Conservation (phyloP, 2,329 filamentous ascomycete species). For the Colletotrichum coccodes region DNA sequence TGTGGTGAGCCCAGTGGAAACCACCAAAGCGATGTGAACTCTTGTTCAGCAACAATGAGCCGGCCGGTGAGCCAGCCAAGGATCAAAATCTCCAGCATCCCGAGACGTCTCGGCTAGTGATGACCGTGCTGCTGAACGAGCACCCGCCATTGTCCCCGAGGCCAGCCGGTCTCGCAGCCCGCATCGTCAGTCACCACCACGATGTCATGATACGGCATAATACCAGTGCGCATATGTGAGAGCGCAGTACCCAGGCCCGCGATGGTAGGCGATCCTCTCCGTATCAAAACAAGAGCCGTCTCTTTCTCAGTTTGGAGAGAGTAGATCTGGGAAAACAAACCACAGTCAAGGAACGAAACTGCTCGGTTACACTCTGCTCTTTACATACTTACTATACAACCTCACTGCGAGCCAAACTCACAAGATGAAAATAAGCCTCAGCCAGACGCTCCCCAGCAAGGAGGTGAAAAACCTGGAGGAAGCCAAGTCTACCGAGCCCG, state of each 20-base stretch:
- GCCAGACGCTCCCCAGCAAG: background rate
- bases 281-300: background rate
- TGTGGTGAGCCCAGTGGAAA: too few species aligned
- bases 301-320: background rate
- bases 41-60: background rate
- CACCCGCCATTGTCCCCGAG: background rate
- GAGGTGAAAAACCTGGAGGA: background rate
- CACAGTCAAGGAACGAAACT: background rate
- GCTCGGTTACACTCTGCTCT: background rate
- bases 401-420: background rate
- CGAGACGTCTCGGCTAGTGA: background rate
- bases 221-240: background rate
- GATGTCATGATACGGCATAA: background rate
- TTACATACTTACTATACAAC: background rate
- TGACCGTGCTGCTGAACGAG: background rate
- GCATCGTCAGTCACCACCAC: background rate
- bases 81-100: background rate
- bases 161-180: background rate
- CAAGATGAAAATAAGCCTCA: background rate
- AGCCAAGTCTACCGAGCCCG: background rate
- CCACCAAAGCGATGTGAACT: background rate
- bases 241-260: background rate
- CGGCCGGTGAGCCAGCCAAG: background rate
- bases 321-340: background rate
- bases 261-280: background rate